Percentiles rank a stretch among this genome's conserved stretches.
These are phyloP conservation scores for Phytophthora europaea DNA, from an alignment of 352 stramenopile species.

Conservation along the genomic window DNA sequence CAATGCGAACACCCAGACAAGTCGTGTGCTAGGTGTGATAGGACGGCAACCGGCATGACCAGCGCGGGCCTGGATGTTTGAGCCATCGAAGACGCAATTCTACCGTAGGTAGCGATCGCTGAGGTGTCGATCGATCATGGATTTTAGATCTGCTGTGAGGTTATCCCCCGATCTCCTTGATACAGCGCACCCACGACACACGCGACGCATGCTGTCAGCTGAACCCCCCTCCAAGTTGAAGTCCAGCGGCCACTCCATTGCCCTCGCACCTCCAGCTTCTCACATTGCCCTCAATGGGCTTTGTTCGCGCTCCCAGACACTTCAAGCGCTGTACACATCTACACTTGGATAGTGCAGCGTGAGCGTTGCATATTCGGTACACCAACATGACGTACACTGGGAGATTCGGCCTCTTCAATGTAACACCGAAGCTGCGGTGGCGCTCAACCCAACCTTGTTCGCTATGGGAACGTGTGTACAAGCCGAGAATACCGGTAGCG, in stretches of 20 bases:
- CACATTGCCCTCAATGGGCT: background rate
- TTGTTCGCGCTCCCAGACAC: background rate
- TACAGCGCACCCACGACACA: background rate
- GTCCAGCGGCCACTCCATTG: conserved; percentile 4
- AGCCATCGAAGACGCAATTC: background rate
- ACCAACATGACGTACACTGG: background rate
- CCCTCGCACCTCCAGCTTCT: background rate
- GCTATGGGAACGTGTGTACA: conserved; percentile 1
- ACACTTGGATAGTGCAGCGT: conserved; percentile 26
- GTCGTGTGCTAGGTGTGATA: background rate
- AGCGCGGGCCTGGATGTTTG: background rate
- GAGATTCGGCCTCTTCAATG: background rate
- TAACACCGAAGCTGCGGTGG: background rate
- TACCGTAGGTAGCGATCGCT: background rate
- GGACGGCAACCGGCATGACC: no score
- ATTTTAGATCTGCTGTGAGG: conserved; percentile 6
- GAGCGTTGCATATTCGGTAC: conserved; percentile 16
- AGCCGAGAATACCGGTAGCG: conserved; percentile 5
- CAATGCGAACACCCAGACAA: background rate
- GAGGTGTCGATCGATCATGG: background rate
- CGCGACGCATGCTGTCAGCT: background rate
- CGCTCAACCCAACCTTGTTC: background rate
- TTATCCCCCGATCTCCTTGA: background rate
- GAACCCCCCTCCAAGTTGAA: background rate
- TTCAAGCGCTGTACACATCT: background rate